Evolutionary conservation across 805 yeast species (phyloP).

Genomic region (Candida ipomoeae): DNA sequence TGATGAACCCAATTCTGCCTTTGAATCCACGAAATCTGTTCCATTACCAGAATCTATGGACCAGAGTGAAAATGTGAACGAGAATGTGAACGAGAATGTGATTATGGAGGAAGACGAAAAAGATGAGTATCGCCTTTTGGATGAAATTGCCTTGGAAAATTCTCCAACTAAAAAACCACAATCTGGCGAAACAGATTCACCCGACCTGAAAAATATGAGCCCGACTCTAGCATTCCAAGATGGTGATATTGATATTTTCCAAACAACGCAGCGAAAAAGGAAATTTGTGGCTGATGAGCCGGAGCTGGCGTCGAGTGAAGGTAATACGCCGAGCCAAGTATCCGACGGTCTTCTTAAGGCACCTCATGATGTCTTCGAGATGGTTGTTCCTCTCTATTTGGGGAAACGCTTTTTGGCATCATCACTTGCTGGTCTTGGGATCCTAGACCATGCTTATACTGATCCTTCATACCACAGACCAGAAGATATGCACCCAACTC

Average conservation of each 20-base stretch:
- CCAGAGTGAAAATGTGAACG: neutral
- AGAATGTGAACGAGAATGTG: neutral
- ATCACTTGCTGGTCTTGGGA: slow-evolving; percentile 41
- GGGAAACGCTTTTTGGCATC: slow-evolving; percentile 14
- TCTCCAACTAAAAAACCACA: neutral
- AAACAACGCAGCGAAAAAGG: slow-evolving; percentile 10
- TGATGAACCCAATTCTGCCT: neutral
- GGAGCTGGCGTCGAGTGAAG: neutral
- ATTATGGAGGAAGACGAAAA: neutral
- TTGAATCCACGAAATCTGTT: neutral
- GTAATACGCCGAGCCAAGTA: slow-evolving; percentile 8
- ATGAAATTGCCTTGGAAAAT: neutral
- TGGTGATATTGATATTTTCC: slow-evolving; percentile 11
- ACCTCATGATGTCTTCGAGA: slow-evolving; percentile 19
- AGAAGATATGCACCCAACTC: slow-evolving; percentile 48
- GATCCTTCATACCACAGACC: slow-evolving; percentile 62
- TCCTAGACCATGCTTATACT: slow-evolving; percentile 49
- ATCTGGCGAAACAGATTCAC: neutral
- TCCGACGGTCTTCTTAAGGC: slow-evolving; percentile 6
- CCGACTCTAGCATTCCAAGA: neutral
- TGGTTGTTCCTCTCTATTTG: slow-evolving; percentile 18
- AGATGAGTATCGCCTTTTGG: neutral
- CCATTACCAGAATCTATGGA: neutral
- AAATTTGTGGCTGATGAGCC: neutral
- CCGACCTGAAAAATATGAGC: neutral